Evolutionary conservation across 352 stramenopile genomes (phyloP).

Genomic region (Phytophthora parvispora): DNA sequence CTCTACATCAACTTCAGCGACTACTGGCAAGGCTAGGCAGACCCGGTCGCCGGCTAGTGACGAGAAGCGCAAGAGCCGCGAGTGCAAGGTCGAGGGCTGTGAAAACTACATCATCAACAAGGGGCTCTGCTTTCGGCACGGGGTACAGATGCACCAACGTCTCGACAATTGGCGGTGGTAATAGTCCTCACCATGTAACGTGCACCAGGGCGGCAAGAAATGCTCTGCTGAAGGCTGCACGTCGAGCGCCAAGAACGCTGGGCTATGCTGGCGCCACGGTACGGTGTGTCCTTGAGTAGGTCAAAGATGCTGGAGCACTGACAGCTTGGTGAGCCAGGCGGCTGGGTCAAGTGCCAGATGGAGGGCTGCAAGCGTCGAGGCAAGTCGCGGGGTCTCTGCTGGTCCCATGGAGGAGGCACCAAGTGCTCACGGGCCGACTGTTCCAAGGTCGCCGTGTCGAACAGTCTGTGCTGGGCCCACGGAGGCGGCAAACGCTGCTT

Average conservation of each 20-base stretch:
- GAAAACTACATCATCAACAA: slow-evolving; percentile 63
- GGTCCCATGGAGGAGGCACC: slow-evolving; percentile 53
- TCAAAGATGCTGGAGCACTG: neutral
- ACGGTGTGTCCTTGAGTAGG: neutral
- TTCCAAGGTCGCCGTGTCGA: slow-evolving; percentile 51
- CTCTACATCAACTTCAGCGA: neutral
- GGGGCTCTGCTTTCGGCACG: slow-evolving; percentile 56
- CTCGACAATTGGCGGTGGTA: slow-evolving; percentile 14
- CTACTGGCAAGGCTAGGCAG: neutral
- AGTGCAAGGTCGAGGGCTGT: slow-evolving; percentile 48
- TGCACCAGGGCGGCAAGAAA: slow-evolving; percentile 46
- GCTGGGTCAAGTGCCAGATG: slow-evolving; percentile 49
- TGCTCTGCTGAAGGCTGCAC: slow-evolving; percentile 39
- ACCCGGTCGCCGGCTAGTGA: slow-evolving; percentile 7
- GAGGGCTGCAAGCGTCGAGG: slow-evolving; percentile 44
- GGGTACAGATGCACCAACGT: slow-evolving; percentile 24
- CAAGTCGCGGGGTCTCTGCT: slow-evolving; percentile 57
- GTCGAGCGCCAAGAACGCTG: slow-evolving; percentile 49
- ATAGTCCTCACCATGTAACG: slow-evolving; percentile 5
- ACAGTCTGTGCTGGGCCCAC: slow-evolving; percentile 47
- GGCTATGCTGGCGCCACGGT: slow-evolving; percentile 54
- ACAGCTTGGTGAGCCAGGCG: slow-evolving; percentile 19
- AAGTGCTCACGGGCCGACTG: slow-evolving; percentile 37
- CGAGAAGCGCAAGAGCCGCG: slow-evolving; percentile 40
- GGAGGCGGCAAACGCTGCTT: slow-evolving; percentile 51